A percentile compares a stretch with the other conserved stretches of the same genome.
These are phyloP conservation scores for Psidium friedrichsthalianum DNA, from an alignment of 345 rosid genomes.

Conservation along the genomic window DNA sequence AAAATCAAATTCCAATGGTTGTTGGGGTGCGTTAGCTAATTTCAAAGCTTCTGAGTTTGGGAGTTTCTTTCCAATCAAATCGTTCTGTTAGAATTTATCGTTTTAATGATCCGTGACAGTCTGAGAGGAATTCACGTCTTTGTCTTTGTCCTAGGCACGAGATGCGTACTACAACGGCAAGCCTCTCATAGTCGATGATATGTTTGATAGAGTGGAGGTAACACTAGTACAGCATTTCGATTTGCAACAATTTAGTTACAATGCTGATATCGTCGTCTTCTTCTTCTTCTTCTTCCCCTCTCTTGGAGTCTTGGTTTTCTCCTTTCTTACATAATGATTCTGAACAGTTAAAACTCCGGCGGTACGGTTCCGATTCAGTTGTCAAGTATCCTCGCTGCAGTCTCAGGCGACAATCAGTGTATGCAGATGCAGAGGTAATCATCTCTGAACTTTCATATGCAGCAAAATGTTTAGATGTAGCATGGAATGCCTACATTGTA, in stretches of 20 bases:
- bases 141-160: slow-evolving; percentile 42
- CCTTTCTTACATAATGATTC: background rate
- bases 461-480: background rate
- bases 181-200: slow-evolving; percentile 84
- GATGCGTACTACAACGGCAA: slow-evolving; percentile 82
- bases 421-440: slow-evolving; percentile 92
- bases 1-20: background rate
- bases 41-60: background rate
- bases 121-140: background rate
- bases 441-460: background rate
- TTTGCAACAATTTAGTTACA: background rate
- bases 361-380: slow-evolving; percentile 89
- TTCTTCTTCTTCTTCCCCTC: background rate
- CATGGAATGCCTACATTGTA: background rate
- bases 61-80: background rate
- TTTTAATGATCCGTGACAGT: background rate
- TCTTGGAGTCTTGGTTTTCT: background rate
- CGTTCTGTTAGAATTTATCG: background rate
- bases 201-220: slow-evolving; percentile 99
- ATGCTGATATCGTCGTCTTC: background rate
- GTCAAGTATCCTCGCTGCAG: slow-evolving; percentile 97
- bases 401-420: slow-evolving; percentile 65
- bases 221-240: background rate
- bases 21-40: background rate
- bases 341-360: slow-evolving; percentile 63